Base-by-base conservation (phyloP, 805 yeast species). In the Henningerozyma blattae region DNA sequence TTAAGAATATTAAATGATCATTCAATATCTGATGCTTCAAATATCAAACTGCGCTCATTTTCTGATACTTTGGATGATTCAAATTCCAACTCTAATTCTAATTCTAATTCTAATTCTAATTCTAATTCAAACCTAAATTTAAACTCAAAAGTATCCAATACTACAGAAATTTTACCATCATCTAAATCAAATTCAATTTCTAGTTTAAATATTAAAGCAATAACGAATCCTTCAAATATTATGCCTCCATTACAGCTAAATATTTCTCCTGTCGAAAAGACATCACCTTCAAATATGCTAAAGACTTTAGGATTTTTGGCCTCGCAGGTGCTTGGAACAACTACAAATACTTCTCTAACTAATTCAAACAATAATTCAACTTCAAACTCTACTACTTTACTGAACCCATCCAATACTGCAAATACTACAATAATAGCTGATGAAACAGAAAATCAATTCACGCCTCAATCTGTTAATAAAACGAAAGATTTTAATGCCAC, bases 291-390 rank as follows among this genome's bases (percentile, higher is more conserved):
- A 8, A 34, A 47, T 27, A 65, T 66, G 58, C 40, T 72, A 31
- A 67, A 65, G 29, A 68, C 77, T 1, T 52, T 72, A 31, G 78
- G 76, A 12, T 50, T 68, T 37, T 53, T 72, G 34, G 78, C 78
- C 3, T 62, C 71, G 28, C 77, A 71, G 41, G 74, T 68, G 0
- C 46, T 70, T 29, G 67, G 62, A 35, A 32, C 14, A 22, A n/a
- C n/a, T n/a, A n/a, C n/a, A n/a, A 19, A 18, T 15, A 18, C 24
- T 9, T 25, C 22, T 17, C 24, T 14, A 4, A 31, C 24, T 9
- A 5, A 10, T n/a, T 3, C 27, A 30, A 12, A 34, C 25, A 38
- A 41, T 39, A 29, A 38, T 32, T 34, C 40, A 43, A 15, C 34
- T 3, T n/a, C 10, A 6, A 15, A 15, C 3, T 5, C 15, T 14